Evolutionary conservation across 768 basidiomycete species (phyloP), one percentile per base, ranked within the genome.

Genomic region (Boletellus ananiceps): DNA sequence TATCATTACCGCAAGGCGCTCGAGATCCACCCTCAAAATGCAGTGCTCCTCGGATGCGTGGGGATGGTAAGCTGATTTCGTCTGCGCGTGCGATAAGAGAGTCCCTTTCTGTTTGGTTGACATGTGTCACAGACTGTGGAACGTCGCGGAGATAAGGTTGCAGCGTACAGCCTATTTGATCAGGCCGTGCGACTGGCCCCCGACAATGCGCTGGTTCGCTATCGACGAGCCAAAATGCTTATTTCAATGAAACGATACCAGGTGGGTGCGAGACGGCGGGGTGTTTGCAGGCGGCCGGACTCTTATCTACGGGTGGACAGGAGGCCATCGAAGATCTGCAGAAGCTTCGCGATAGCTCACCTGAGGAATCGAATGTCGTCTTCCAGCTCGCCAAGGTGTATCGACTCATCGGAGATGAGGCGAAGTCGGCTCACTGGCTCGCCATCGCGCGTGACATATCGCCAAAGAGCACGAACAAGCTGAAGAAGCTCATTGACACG

Each of bases 371-470:
- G 46, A 97, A 97, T 71, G 89, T 98, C 49, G 82, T 94, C 51
- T 96, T 96, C 80, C 86, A 97, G 69, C 81, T 99, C 15, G 96
- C 93, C 23, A 88, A 87, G 71, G 85, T 88, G 51, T 97, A 96
- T 63, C 82, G 90, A 40, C 74, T 88, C 57, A 70, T 88, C 47
- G 91, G 91, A 32, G 77, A 92, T 68, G 80, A 82, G 56, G 75
- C 79, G 16, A 85, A 88, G 68, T 84, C 92, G 42, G 87, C 89
- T 49, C 84, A 88, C 52, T 77, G 84, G 69, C 86, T 99, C 53
- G 90, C 93, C 27, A 77, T 86, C 34, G 96, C 93, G 57, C 84
- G 93, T 54, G 96, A 99, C 65, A 80, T 97, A 50, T 88, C 95
- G 40, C 95, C 96, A 36, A 92, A 95, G 72, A 88, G 88, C 63